Base-by-base conservation (phyloP, 805 yeast species). In the Suhomyces vadensis region DNA sequence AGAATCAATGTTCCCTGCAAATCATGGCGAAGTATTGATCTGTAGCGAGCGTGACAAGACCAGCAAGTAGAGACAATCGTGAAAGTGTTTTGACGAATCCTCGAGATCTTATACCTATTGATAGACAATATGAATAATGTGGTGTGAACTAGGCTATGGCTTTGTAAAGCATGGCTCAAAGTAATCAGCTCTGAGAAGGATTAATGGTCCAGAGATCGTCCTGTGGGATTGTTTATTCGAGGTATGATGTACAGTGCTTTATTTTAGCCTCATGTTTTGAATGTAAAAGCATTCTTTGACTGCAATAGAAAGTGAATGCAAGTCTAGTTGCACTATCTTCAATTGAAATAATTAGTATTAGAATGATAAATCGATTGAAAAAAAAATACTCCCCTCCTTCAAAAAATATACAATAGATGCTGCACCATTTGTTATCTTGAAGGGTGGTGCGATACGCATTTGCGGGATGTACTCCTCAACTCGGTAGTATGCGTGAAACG, bases 401-500 rank as follows among this genome's bases (percentile, higher is more conserved):
- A n/a, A n/a, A n/a, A n/a, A n/a, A n/a, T n/a, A n/a, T n/a, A n/a
- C n/a, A n/a, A n/a, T n/a, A n/a, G n/a, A 29, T 29, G 16, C 14
- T 29, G 20, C 33, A 16, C 33, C 10, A 7, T 5, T 6, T 14
- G 20, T 29, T 16, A 16, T 29, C 33, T 29, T 29, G 33, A 29
- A 10, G 33, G 33, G 33, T 29, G 33, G 14, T 29, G 33, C 16
- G 19, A 14, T 29, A 14, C 33, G 19, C 16, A 29, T 6, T 29
- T 16, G 33, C 19, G 19, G 33, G 33, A 14, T 14, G 33, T 29
- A 29, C 33, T 16, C 33, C 33, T 16, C 2, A 29, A 29, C 9
- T 29, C 20, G 33, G 19, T 29, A 14, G 16, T 29, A 16, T 29
- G 33, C 33, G 33, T 29, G 33, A 29, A 29, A 29, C 33, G 33